Percentiles rank a stretch among this genome's conserved stretches.
Conservation (phyloP, 2,329 filamentous ascomycete genomes). For the Kalmusia sp. region DNA sequence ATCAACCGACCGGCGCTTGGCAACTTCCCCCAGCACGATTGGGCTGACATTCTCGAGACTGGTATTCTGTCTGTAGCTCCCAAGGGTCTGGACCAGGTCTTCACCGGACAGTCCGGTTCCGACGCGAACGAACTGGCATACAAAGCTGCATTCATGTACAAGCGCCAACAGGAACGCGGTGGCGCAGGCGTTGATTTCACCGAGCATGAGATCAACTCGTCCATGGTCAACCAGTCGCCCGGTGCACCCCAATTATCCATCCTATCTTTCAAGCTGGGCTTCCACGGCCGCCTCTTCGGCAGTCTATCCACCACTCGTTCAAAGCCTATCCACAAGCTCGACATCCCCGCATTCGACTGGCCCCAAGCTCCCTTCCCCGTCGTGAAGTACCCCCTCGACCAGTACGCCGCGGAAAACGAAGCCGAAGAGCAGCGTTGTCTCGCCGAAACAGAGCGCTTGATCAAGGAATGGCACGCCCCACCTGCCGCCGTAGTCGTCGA, state of each 20-base stretch:
- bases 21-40: slow-evolving; percentile 88
- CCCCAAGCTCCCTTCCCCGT: slow-evolving; percentile 85
- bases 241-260: slow-evolving; percentile 83
- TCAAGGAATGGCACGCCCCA: slow-evolving; percentile 78
- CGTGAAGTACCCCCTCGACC: slow-evolving; percentile 85
- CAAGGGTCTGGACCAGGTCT: slow-evolving; percentile 84
- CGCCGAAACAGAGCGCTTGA: slow-evolving; percentile 81
- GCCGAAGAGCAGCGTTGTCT: slow-evolving; percentile 81
- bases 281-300: slow-evolving; percentile 91
- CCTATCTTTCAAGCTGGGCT: slow-evolving; percentile 84
- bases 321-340: slow-evolving; percentile 93
- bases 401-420: slow-evolving; percentile 81
- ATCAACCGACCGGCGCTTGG: slow-evolving; percentile 90
- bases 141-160: slow-evolving; percentile 96
- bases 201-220: slow-evolving; percentile 72
- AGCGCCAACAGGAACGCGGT: slow-evolving; percentile 80
- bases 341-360: slow-evolving; percentile 96
- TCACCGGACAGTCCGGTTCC: slow-evolving; percentile 87
- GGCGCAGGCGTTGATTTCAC: slow-evolving; percentile 81
- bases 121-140: slow-evolving; percentile 95
- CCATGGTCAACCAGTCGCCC: slow-evolving; percentile 83
- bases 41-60: slow-evolving; percentile 78
- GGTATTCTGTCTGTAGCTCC: slow-evolving; percentile 85
- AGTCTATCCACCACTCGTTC: slow-evolving; percentile 86
- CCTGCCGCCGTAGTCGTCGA: slow-evolving; percentile 85